These are phyloP conservation scores for Dalbergia cultrata DNA, from an alignment of 306 rosid species.

Conservation along the genomic window DNA sequence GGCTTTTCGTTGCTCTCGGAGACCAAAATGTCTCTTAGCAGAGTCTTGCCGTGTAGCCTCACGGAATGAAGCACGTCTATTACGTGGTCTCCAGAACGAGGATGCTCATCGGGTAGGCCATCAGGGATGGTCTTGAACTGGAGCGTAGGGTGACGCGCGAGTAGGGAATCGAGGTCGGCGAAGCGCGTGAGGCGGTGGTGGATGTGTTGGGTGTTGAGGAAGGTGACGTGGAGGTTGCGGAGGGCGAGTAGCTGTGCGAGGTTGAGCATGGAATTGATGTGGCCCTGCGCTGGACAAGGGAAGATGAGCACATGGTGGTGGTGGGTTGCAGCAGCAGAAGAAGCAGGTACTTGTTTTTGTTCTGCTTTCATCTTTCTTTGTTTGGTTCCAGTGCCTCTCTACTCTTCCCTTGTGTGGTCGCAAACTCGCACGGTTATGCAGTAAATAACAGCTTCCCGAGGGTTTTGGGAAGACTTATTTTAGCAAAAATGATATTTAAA, in stretches of 20 bases:
- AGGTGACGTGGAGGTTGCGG: conserved; percentile 48
- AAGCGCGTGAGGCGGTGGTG: conserved; percentile 46
- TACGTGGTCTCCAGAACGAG: conserved; percentile 24
- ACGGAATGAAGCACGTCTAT: background rate
- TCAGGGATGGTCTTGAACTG: conserved; percentile 57
- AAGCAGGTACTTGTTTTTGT: background rate
- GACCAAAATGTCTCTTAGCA: conserved; percentile 40
- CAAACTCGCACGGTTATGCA: too few species aligned
- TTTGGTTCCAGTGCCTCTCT: too few species aligned
- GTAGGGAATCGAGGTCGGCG: conserved; percentile 39
- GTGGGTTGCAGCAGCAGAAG: too few species aligned
- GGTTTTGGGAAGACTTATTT: too few species aligned
- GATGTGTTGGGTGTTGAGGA: conserved; percentile 53
- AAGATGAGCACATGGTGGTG: conserved; percentile 45
- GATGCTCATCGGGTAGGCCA: conserved; percentile 43
- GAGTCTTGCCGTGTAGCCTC: conserved; percentile 37
- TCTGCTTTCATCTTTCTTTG: background rate
- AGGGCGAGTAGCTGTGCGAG: conserved; percentile 61
- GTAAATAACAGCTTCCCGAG: too few species aligned
- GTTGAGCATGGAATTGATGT: conserved; percentile 60
- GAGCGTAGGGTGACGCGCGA: conserved; percentile 45
- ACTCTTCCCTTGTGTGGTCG: too few species aligned
- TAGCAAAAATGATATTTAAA: too few species aligned
- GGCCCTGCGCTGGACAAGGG: conserved; percentile 53
- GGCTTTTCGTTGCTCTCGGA: conserved; percentile 12